A percentile compares a stretch with the other conserved stretches of the same genome.
Conservation (phyloP, 1,284 basidiomycete species). For the Moesziomyces antarcticus region DNA sequence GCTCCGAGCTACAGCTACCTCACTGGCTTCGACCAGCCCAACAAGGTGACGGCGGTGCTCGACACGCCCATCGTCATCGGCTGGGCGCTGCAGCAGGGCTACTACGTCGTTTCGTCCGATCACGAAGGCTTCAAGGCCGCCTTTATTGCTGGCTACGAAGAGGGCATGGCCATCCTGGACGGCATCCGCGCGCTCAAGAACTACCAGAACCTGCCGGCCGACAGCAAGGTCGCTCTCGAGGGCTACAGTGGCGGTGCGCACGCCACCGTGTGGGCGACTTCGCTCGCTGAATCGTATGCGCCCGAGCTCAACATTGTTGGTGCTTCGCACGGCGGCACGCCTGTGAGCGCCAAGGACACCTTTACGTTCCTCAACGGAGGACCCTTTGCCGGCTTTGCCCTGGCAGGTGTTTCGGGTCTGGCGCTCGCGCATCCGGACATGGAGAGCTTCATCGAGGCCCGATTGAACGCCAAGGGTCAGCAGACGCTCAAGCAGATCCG, state of each 20-base stretch:
- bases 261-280: slow-evolving; percentile 51
- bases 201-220: slow-evolving; percentile 22
- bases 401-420: slow-evolving; percentile 51
- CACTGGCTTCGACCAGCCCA: slow-evolving; percentile 20
- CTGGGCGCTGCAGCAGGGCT: slow-evolving; percentile 56
- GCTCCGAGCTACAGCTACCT: slow-evolving; percentile 47
- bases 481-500: slow-evolving; percentile 20
- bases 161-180: slow-evolving; percentile 55
- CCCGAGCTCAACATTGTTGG: slow-evolving; percentile 58
- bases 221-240: slow-evolving; percentile 39
- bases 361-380: slow-evolving; percentile 46
- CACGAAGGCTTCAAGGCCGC: slow-evolving; percentile 50
- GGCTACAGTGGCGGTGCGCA: slow-evolving; percentile 60
- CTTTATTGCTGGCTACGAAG: slow-evolving; percentile 53
- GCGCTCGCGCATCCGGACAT: slow-evolving; percentile 40
- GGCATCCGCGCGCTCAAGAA: slow-evolving; percentile 49
- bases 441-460: slow-evolving; percentile 14
- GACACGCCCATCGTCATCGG: slow-evolving; percentile 41
- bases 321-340: slow-evolving; percentile 58
- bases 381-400: slow-evolving; percentile 54
- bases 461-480: slow-evolving; percentile 30
- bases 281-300: slow-evolving; percentile 43
- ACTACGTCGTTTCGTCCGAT: slow-evolving; percentile 60
- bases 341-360: slow-evolving; percentile 41
- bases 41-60: slow-evolving; percentile 23